Evolutionary conservation across 257 asterid species (phyloP).

Genomic region (Solanum chiquidenum): DNA sequence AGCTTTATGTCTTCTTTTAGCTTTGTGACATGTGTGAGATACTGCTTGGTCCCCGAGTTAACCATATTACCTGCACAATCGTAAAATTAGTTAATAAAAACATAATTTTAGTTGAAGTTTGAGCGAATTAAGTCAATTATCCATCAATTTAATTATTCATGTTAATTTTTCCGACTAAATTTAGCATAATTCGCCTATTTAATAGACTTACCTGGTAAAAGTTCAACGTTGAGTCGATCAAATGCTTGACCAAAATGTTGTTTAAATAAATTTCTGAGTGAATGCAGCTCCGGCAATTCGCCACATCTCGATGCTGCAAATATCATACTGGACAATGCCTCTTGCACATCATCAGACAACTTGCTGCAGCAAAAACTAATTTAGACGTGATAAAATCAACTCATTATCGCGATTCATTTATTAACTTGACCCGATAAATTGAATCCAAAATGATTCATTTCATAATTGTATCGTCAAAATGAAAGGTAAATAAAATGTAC

Average conservation of each 20-base stretch:
- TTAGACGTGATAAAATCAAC: neutral
- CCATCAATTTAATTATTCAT: neutral
- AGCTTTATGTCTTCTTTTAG: slow-evolving; percentile 4
- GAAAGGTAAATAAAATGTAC: too few relatives aligned
- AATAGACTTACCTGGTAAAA: slow-evolving; percentile 5
- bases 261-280: slow-evolving; percentile 10
- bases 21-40: neutral
- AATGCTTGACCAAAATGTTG: slow-evolving; percentile 16
- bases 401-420: neutral
- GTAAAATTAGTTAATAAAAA: neutral
- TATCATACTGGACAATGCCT: slow-evolving; percentile 28
- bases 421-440: neutral
- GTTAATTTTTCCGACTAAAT: neutral
- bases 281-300: slow-evolving; percentile 22
- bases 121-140: neutral
- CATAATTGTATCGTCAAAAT: too few relatives aligned
- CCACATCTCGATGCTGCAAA: slow-evolving; percentile 38
- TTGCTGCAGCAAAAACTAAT: neutral
- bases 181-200: neutral
- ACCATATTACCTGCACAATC: neutral
- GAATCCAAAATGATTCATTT: neutral
- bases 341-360: slow-evolving; percentile 12
- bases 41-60: neutral
- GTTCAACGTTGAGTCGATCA: slow-evolving; percentile 14
- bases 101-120: neutral